Percentiles rank a stretch among this genome's conserved stretches.
These are phyloP conservation scores for Neofusicoccum cordaticola DNA, from an alignment of 2,329 filamentous ascomycete genomes.

Conservation along the genomic window DNA sequence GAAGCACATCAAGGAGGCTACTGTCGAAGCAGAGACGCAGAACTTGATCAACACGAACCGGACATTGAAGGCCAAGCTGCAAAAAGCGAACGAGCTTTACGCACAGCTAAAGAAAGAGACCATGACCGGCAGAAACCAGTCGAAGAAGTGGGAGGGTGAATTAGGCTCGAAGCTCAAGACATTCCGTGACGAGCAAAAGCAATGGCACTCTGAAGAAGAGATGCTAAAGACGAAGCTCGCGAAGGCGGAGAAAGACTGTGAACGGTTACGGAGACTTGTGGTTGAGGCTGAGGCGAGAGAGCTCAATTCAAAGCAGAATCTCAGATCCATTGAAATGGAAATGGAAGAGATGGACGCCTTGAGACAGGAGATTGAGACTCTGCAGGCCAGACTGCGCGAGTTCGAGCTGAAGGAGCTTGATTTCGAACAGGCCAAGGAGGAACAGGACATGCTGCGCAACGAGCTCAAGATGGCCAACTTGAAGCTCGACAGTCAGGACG, in stretches of 20 bases:
- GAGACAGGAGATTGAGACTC: conserved; percentile 56
- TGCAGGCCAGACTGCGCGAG: conserved; percentile 61
- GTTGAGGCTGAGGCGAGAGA: conserved; percentile 69
- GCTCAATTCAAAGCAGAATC: conserved; percentile 60
- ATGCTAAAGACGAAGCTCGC: conserved; percentile 58
- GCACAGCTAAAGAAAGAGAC: conserved; percentile 69
- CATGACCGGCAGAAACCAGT: conserved; percentile 67
- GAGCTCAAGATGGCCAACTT: conserved; percentile 59
- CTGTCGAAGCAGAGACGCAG: conserved; percentile 77
- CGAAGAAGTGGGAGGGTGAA: conserved; percentile 76
- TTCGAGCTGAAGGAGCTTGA: conserved; percentile 64
- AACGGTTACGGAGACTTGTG: conserved; percentile 64
- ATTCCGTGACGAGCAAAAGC: conserved; percentile 68
- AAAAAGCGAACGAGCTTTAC: conserved; percentile 69
- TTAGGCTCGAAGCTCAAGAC: conserved; percentile 64
- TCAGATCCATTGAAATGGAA: conserved; percentile 61
- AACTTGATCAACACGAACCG: conserved; percentile 76
- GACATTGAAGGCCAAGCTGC: conserved; percentile 67
- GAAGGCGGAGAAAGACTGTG: conserved; percentile 57
- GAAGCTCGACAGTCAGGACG: conserved; percentile 54
- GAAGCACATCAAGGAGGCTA: conserved; percentile 71
- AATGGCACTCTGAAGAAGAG: conserved; percentile 58
- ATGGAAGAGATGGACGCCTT: conserved; percentile 60
- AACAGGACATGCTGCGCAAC: conserved; percentile 57
- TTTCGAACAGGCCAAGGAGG: conserved; percentile 56